Conservation (phyloP, 179 eudicot genomes). For the Beta lomatogona region DNA sequence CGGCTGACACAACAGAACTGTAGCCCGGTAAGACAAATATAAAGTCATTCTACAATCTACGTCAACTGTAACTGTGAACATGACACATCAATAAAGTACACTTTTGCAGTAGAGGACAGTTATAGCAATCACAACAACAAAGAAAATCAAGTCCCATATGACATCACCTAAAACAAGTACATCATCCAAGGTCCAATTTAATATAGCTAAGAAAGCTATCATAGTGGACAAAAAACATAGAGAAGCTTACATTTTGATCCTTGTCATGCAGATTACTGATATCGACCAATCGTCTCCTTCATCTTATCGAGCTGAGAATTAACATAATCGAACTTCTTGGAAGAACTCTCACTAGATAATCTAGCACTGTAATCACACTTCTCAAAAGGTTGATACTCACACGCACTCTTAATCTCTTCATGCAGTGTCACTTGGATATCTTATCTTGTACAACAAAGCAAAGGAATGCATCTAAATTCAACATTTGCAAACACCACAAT, state of each 20-base stretch:
- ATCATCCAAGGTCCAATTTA: background rate
- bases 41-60: no score
- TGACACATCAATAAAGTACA: no score
- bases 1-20: no score
- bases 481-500: background rate
- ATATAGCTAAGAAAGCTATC: background rate
- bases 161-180: background rate
- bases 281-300: slow-evolving; percentile 63
- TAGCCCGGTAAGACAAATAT: no score
- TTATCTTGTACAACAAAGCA: slow-evolving; percentile 34
- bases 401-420: slow-evolving; percentile 91
- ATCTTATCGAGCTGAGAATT: slow-evolving; percentile 61
- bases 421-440: slow-evolving; percentile 81
- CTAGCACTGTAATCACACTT: slow-evolving; percentile 90
- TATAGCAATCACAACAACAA: background rate
- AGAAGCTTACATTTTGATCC: slow-evolving; percentile 6
- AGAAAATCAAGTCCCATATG: background rate
- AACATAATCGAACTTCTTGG: slow-evolving; percentile 72
- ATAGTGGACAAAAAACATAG: background rate
- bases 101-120: no score
- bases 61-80: no score
- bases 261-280: slow-evolving; percentile 41
- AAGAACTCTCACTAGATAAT: slow-evolving; percentile 78
- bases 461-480: background rate
- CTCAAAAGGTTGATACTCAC: slow-evolving; percentile 93